phyloP scores from a whole-genome alignment of 108 stramenopile species.

The Conticribra weissflogii region DNA sequence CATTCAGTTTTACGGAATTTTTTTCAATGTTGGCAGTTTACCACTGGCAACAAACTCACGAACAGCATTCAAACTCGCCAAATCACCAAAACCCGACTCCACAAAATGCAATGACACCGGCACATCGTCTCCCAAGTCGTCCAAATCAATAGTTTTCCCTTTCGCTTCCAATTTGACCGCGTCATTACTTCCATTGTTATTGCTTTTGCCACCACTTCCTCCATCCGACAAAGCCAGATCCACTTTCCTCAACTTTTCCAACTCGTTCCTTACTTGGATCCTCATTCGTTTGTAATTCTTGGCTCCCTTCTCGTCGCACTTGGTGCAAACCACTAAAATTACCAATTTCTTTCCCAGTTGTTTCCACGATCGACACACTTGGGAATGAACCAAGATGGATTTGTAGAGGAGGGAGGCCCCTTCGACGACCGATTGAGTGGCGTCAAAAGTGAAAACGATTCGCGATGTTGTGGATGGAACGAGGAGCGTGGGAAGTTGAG shows the following conservation, averaged over 20 bases:
- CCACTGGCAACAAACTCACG: constrained; percentile 40
- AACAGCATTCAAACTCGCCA: constrained; percentile 16
- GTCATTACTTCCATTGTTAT: neutral
- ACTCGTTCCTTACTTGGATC: constrained; percentile 76
- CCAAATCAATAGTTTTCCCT: constrained; percentile 45
- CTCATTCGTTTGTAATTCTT: constrained; percentile 80
- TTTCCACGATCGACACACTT: constrained; percentile 27
- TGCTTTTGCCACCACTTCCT: constrained; percentile 9
- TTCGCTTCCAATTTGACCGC: constrained; percentile 10
- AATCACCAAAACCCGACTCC: constrained; percentile 32
- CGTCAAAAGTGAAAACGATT: constrained; percentile 63
- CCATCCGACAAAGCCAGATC: constrained; percentile 22
- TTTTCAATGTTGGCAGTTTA: constrained; percentile 10
- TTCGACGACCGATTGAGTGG: constrained; percentile 64
- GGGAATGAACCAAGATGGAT: constrained; percentile 30
- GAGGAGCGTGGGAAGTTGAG: constrained; percentile 30
- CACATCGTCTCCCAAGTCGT: constrained; percentile 41
- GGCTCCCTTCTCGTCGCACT: constrained; percentile 56
- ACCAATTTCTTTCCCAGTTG: constrained; percentile 16
- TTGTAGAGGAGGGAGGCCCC: constrained; percentile 67
- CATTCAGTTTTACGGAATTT: neutral
- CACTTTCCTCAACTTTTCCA: constrained; percentile 65
- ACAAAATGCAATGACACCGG: constrained; percentile 35
- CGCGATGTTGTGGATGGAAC: constrained; percentile 17
- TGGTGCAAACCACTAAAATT: constrained; percentile 73